Evolutionary conservation across 78 protist species (phyloP).

Genomic region (Protostelium mycophagum): DNA sequence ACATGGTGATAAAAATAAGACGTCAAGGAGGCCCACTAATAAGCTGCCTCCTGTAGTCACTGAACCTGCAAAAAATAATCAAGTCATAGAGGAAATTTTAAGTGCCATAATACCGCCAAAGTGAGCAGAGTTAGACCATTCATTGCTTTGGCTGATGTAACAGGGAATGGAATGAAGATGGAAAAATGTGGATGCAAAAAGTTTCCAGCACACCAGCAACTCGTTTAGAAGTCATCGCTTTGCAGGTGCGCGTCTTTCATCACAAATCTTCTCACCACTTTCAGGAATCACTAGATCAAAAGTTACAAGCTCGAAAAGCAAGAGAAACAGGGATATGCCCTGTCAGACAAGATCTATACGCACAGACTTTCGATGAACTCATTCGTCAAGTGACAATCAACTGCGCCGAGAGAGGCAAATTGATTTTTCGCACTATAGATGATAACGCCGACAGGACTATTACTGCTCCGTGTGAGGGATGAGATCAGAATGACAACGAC

Average conservation of each 20-base stretch:
- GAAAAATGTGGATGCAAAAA: slow-evolving; percentile 78
- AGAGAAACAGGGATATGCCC: slow-evolving; percentile 91
- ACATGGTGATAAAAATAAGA: background rate
- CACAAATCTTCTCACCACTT: background rate
- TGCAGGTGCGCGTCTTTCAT: slow-evolving; percentile 13
- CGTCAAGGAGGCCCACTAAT: background rate
- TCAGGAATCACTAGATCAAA: slow-evolving; percentile 58
- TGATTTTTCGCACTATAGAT: background rate
- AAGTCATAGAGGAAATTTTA: background rate
- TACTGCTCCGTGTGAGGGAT: slow-evolving; percentile 83
- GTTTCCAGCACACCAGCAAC: slow-evolving; percentile 88
- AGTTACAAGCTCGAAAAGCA: slow-evolving; percentile 68
- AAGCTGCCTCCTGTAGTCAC: background rate
- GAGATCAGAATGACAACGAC: slow-evolving; percentile 84
- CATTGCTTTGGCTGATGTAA: background rate
- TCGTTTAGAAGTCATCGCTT: slow-evolving; percentile 80
- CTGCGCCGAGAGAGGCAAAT: slow-evolving; percentile 46
- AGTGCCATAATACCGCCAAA: background rate
- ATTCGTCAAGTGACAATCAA: slow-evolving; percentile 88
- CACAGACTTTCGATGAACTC: slow-evolving; percentile 71
- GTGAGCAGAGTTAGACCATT: background rate
- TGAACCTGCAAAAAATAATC: background rate
- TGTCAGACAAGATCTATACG: slow-evolving; percentile 81
- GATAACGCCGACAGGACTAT: slow-evolving; percentile 71
- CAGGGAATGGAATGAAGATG: slow-evolving; percentile 63